A percentile compares a stretch with the other conserved stretches of the same genome.
Conservation (phyloP, 768 basidiomycete species). For the Tricholoma flavovirens region DNA sequence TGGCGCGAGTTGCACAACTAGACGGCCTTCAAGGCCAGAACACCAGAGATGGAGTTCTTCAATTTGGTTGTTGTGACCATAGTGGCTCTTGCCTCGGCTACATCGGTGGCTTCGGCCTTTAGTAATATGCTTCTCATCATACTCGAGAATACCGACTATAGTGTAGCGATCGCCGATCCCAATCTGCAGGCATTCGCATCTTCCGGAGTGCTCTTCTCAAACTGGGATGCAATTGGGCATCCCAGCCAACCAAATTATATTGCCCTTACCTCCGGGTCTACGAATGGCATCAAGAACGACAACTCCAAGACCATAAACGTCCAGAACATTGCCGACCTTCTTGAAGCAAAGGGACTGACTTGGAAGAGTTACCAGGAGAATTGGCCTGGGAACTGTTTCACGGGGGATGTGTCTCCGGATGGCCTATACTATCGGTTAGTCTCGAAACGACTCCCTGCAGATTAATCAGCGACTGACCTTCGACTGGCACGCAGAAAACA, state of each 20-base stretch:
- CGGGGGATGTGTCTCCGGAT: too few species aligned
- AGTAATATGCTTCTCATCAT: constrained; percentile 13
- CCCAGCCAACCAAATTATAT: constrained; percentile 8
- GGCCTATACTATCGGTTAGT: not conserved
- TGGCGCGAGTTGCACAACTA: too few species aligned
- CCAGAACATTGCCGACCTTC: constrained; percentile 4
- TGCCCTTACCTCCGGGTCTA: constrained; percentile 2
- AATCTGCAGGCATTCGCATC: constrained; percentile 2
- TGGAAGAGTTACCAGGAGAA: constrained; percentile 9
- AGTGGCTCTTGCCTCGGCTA: not conserved
- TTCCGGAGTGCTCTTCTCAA: constrained; percentile 5
- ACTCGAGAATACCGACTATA: constrained; percentile 24
- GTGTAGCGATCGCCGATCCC: constrained; percentile 26
- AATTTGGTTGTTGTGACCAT: not conserved
- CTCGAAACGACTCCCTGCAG: not conserved
- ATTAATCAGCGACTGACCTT: not conserved
- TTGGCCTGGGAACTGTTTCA: constrained; percentile 4
- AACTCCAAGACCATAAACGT: not conserved
- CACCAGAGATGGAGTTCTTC: not conserved
- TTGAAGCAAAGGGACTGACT: constrained; percentile 5
- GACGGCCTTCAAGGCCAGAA: not conserved
- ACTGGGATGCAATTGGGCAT: constrained; percentile 3
- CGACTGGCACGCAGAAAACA: not conserved
- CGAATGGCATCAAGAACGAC: constrained; percentile 1
- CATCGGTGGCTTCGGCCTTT: not conserved